Conservation (phyloP, 2,329 filamentous ascomycete genomes). For the Cercospora nicotianae region DNA sequence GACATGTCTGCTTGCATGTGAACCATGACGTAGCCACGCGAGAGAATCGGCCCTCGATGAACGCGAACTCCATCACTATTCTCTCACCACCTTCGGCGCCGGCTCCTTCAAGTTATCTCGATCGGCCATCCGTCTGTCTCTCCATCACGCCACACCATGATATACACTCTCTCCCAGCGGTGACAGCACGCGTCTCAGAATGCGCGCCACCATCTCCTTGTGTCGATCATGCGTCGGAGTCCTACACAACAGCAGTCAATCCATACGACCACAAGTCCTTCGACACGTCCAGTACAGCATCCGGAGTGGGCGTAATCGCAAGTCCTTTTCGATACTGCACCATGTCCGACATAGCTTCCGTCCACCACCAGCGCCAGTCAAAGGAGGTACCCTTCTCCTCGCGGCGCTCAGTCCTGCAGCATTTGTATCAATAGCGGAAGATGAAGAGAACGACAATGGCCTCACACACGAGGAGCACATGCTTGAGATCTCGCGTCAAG, state of each 20-base stretch:
- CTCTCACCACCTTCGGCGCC: neutral
- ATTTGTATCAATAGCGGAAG: constrained; percentile 59
- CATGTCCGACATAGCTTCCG: constrained; percentile 32
- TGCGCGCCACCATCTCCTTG: constrained; percentile 33
- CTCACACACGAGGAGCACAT: constrained; percentile 81
- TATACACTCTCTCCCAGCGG: neutral
- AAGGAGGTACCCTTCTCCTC: constrained; percentile 38
- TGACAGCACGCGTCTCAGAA: constrained; percentile 25
- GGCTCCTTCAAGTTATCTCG: neutral
- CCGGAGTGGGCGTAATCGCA: constrained; percentile 29
- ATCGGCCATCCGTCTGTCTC: neutral
- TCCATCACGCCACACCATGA: constrained; percentile 8
- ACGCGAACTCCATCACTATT: neutral
- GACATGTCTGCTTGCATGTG: neutral
- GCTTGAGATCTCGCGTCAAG: constrained; percentile 76
- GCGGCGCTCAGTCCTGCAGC: constrained; percentile 57
- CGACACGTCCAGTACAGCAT: constrained; percentile 36
- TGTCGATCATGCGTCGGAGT: constrained; percentile 31
- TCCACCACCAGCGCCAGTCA: constrained; percentile 38
- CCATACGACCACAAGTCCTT: constrained; percentile 34
- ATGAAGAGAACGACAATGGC: constrained; percentile 47
- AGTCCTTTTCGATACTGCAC: constrained; percentile 32
- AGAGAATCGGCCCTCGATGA: neutral
- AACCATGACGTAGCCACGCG: constrained; percentile 2
- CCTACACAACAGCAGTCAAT: constrained; percentile 23